These are phyloP conservation scores for Starmerella stigmatis DNA, from an alignment of 805 yeast species.

Conservation along the genomic window DNA sequence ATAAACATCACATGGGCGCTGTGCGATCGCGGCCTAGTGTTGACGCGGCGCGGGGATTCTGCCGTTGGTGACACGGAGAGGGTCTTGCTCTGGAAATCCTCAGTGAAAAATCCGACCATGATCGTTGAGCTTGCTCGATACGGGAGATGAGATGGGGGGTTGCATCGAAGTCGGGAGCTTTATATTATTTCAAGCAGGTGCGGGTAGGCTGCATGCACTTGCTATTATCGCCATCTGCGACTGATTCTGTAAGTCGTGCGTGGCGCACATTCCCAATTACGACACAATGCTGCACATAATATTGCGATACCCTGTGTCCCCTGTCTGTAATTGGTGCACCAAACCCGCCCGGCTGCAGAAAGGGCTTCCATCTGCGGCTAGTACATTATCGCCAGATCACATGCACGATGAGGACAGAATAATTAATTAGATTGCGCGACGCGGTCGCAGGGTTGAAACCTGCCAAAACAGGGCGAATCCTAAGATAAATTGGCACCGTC, in stretches of 20 bases:
- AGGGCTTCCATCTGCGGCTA: not conserved
- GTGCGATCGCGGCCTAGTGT: conserved; percentile 5
- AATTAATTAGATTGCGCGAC: not conserved
- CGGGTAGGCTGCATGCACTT: not conserved
- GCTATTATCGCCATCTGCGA: conserved; percentile 1
- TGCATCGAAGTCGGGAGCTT: not conserved
- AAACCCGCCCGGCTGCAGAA: too few species aligned
- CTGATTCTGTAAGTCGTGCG: not conserved
- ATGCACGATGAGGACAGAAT: not conserved
- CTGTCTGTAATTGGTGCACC: too few species aligned
- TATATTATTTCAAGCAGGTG: not conserved
- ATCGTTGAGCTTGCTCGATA: too few species aligned
- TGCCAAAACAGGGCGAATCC: too few species aligned
- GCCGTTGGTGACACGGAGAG: not conserved
- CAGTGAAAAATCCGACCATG: conserved; percentile 18
- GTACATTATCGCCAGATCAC: conserved; percentile 5
- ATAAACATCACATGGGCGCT: conserved; percentile 1
- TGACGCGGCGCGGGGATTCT: not conserved
- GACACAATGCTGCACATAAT: not conserved
- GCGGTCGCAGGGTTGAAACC: too few species aligned
- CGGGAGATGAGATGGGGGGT: not conserved
- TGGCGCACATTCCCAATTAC: conserved; percentile 4
- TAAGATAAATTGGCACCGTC: too few species aligned
- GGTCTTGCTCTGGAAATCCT: conserved; percentile 12
- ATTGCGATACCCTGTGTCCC: not conserved